Conservation (phyloP, 208 protist genomes). For the Trypanosoma platydactyli region DNA sequence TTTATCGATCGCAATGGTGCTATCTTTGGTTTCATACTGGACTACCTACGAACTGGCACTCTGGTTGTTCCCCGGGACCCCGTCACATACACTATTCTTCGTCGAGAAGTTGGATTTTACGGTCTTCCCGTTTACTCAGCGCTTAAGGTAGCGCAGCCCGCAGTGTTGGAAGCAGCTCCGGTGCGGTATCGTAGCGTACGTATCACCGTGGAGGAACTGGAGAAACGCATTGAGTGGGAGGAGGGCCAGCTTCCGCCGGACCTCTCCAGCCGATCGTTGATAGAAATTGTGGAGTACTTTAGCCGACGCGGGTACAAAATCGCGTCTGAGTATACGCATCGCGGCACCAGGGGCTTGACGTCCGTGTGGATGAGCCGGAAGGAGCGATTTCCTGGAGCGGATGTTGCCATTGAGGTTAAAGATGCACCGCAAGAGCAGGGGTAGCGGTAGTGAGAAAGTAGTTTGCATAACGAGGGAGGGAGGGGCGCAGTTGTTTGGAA, state of each 20-base stretch:
- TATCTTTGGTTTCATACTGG: slow-evolving; percentile 28
- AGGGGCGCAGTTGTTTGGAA: no score
- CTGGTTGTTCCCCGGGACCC: slow-evolving; percentile 20
- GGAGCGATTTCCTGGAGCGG: slow-evolving; percentile 9
- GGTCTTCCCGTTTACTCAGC: slow-evolving; percentile 20
- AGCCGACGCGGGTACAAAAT: slow-evolving; percentile 25
- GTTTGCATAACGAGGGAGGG: no score
- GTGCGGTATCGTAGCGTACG: slow-evolving; percentile 14
- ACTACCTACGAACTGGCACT: slow-evolving; percentile 27
- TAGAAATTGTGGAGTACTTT: slow-evolving; percentile 29
- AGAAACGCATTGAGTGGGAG: slow-evolving; percentile 23
- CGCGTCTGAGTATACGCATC: slow-evolving; percentile 15
- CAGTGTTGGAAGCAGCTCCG: slow-evolving; percentile 7
- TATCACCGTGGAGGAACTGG: slow-evolving; percentile 23
- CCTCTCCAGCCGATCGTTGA: not conserved
- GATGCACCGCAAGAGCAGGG: slow-evolving; percentile 1
- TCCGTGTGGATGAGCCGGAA: slow-evolving; percentile 25
- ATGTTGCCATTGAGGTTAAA: slow-evolving; percentile 20
- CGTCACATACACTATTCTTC: slow-evolving; percentile 10
- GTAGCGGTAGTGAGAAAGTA: not conserved
- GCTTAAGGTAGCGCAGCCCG: slow-evolving; percentile 4
- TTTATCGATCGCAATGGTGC: slow-evolving; percentile 32
- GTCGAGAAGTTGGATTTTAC: slow-evolving; percentile 24
- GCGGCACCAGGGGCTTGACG: slow-evolving; percentile 15
- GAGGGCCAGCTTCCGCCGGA: slow-evolving; percentile 16